Evolutionary conservation across 345 rosid species (phyloP), one percentile per base, ranked within the genome.

Genomic region (Mallotus nudiflorus): DNA sequence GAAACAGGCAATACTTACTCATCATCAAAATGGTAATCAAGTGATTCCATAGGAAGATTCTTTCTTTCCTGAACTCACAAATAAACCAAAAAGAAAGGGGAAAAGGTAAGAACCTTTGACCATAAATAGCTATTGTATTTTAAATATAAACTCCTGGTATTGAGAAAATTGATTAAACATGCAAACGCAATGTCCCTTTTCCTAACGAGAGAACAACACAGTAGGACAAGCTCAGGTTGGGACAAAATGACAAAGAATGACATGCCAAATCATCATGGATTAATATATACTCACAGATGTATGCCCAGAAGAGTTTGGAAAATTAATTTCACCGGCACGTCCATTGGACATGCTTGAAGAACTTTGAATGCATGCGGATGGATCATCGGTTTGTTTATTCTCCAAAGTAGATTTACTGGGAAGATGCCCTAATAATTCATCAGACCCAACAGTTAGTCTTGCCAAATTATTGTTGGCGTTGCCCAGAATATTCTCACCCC

Each of bases 41-140:
- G 80, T 70, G 90, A 85, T 76, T 90, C 97, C 96, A 86, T 81
- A 33, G 98, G 82, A 45, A 85, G 91, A 77, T 89, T 86, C 85
- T 85, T 95, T 81, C 67, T 92, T 54, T 82, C 97, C 99, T 95
- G 85, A 70, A 77, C 35, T 59, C 46, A 42, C 9, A 29, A 3
- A 68, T 65, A 39, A 51, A 52, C 69, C 66, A 40, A 42, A 42
- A 42, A 11, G 29, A 20, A 4, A 22, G 12, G 29, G 13, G 8
- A 68, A 64, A 57, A 3, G 16, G n/a, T 19, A 16, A 16, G 16
- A 53, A 28, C 28, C 6, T 35, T 0, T 1, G 6, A 60, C 40
- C 44, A 29, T 48, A 39, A n/a, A n/a, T n/a, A n/a, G n/a, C n/a
- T n/a, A n/a, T n/a, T n/a, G n/a, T 11, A 28, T 18, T 50, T 18